phyloP scores from a whole-genome alignment of 2,329 filamentous ascomycete genomes.

The Pseudogymnoascus sp. region DNA sequence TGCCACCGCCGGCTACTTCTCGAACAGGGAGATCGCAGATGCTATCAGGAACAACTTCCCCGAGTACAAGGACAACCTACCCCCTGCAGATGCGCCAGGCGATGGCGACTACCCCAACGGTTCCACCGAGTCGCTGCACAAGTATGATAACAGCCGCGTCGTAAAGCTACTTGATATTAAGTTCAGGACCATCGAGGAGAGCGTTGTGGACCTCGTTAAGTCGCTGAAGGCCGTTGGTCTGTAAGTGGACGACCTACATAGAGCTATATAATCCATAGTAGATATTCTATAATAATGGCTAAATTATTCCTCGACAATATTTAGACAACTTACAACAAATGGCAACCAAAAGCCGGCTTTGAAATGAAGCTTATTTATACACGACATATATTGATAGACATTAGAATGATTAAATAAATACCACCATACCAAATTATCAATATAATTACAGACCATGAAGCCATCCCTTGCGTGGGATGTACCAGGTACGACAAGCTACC shows the following conservation, averaged over 20 bases:
- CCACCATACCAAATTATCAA: background rate
- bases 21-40: conserved; percentile 50
- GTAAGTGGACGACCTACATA: background rate
- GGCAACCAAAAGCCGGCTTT: background rate
- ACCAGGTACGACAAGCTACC: background rate
- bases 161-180: conserved; percentile 50
- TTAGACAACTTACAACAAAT: background rate
- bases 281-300: background rate
- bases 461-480: background rate
- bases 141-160: conserved; percentile 47
- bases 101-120: conserved; percentile 25
- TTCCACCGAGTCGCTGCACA: conserved; percentile 38
- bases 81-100: conserved; percentile 32
- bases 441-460: background rate
- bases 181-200: conserved; percentile 50
- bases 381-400: background rate
- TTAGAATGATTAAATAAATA: background rate
- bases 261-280: background rate
- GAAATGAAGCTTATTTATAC: background rate
- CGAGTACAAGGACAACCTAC: conserved; percentile 41
- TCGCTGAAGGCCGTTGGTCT: conserved; percentile 26
- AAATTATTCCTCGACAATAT: background rate
- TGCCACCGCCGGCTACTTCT: conserved; percentile 51
- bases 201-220: conserved; percentile 51
- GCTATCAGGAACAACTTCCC: conserved; percentile 49